These are phyloP conservation scores for Eleusine indica DNA, from an alignment of 176 grass and related monocot genomes.

Conservation along the genomic window DNA sequence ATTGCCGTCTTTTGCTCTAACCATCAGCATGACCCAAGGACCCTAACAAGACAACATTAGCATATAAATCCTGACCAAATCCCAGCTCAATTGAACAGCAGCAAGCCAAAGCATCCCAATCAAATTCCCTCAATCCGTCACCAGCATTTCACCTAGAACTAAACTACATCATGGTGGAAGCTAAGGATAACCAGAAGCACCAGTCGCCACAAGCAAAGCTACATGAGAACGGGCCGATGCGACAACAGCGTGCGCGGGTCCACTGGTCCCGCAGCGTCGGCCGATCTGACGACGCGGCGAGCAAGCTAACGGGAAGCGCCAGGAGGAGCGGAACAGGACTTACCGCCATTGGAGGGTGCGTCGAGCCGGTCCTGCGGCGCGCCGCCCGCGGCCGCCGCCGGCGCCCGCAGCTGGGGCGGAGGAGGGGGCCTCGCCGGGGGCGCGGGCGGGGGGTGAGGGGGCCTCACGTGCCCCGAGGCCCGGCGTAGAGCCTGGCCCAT, in stretches of 20 bases:
- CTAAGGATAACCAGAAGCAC: background rate
- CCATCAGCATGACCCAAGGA: background rate
- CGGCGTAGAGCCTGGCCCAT: conserved; percentile 65
- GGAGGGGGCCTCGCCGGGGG: conserved; percentile 19
- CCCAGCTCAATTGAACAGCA: background rate
- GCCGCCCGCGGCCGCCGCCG: conserved; percentile 29
- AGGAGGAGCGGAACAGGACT: background rate
- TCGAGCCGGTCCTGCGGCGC: conserved; percentile 42
- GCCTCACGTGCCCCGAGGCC: conserved; percentile 37
- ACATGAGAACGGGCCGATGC: background rate
- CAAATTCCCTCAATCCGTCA: background rate
- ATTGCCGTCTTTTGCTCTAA: background rate
- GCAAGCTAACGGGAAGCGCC: background rate
- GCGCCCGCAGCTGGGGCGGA: background rate
- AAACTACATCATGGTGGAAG: background rate
- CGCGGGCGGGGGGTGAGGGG: conserved; percentile 16
- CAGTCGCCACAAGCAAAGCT: conserved; percentile 1
- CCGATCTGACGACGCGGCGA: background rate
- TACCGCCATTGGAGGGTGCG: conserved; percentile 39
- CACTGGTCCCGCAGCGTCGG: background rate
- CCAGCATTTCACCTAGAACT: background rate
- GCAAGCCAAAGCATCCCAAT: background rate
- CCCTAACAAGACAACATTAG: background rate
- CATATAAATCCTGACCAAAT: background rate
- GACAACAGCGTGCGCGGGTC: background rate